Base-by-base conservation (phyloP, 2,329 filamentous ascomycete genomes). In the Aspergillus ruber region DNA sequence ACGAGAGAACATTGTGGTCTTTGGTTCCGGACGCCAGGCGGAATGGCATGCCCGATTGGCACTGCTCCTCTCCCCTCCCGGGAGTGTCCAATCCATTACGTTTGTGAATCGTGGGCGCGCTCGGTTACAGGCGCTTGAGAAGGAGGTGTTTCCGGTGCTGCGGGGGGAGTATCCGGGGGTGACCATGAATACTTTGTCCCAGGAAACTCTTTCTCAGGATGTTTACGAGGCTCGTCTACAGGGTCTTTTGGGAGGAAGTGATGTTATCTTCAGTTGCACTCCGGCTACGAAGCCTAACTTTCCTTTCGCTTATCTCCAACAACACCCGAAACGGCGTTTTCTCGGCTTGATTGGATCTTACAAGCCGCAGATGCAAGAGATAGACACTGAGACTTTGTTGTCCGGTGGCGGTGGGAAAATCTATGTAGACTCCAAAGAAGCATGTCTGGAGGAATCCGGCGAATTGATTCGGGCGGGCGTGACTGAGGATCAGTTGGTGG, bases 81-180 rank as follows among this genome's bases (percentile, higher is more conserved):
- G 59, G 0, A 64, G 70, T 8, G 64, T 76, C 13, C 80, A 81
- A 53, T 79, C 82, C 41, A 77, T 96, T 44, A 85, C 89, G 60
- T 82, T 95, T 56, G 82, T 95, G 57, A 93, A 90, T 58, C 83
- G 86, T 10, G 60, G 65, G 3, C 73, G 74, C 12, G 80, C 83
- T 60, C 80, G 84, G 18, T 82, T 85, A 74, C 61, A 68, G 0
- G 67, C 76, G 46, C 56, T 70, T 47, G 56, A 63, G 44, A 49
- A 46, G 1, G 56, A 55, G 3, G 54, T 69, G 0, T 49, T 70
- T 6, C 45, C 45, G 1, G 61, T 69, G 9, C 45, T 76, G 18
- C 63, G 63, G 9, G 42, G 50, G 1, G 59, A 60, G 6, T 69
- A 73, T 60, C 67, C 73, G 17, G 53, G 55, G 29, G 58, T 70